Conservation (phyloP, 148 eudicot species). For the Agrostemma githago region DNA sequence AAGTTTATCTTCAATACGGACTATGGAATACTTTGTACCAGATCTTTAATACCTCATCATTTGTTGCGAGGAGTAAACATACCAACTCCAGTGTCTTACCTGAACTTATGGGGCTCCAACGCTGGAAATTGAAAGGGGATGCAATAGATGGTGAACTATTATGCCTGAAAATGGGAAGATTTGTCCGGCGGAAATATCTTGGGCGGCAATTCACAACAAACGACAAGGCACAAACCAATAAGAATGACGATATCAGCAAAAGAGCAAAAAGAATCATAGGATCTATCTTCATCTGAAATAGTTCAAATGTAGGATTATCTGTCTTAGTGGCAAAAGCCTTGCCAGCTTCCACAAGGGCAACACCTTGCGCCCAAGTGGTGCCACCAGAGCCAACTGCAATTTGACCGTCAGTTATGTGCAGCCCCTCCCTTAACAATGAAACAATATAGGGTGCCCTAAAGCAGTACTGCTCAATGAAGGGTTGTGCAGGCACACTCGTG, state of each 20-base stretch:
- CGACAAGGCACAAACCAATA: constrained; percentile 54
- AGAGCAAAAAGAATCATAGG: constrained; percentile 55
- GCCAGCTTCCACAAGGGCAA: constrained; percentile 92
- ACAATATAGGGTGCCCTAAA: constrained; percentile 92
- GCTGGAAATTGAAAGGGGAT: constrained; percentile 59
- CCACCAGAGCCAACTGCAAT: constrained; percentile 85
- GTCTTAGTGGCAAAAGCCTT: constrained; percentile 52
- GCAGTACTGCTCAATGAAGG: constrained; percentile 94
- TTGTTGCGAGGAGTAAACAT: background rate
- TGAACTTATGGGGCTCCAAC: constrained; percentile 73
- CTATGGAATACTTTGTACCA: background rate
- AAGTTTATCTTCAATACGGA: background rate
- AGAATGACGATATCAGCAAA: constrained; percentile 47
- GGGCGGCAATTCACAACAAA: constrained; percentile 56
- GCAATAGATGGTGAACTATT: constrained; percentile 52
- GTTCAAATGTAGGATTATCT: constrained; percentile 41
- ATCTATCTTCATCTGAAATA: constrained; percentile 61
- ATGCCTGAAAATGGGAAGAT: constrained; percentile 67
- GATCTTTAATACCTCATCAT: background rate
- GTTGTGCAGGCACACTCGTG: constrained; percentile 86
- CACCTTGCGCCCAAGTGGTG: constrained; percentile 96
- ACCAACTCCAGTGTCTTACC: constrained; percentile 39
- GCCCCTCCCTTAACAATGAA: constrained; percentile 71
- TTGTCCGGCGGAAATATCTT: constrained; percentile 50
- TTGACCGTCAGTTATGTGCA: constrained; percentile 77